These are phyloP conservation scores for Ceratobasidium sp. DNA, from an alignment of 1,284 basidiomycete genomes.

Conservation along the genomic window DNA sequence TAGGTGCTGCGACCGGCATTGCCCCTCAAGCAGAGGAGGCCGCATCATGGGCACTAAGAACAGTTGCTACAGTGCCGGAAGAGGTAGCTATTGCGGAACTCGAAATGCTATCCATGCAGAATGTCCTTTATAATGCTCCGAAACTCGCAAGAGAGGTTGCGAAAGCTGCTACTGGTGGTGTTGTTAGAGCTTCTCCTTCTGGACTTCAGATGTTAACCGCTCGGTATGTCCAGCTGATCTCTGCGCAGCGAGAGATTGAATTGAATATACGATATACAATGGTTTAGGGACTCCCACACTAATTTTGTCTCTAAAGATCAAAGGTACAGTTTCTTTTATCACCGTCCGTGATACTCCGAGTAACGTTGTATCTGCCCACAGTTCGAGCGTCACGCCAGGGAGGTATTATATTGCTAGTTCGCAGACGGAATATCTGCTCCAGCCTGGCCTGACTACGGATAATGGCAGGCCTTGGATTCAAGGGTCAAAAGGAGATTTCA, in stretches of 20 bases:
- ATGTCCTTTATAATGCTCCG: conserved; percentile 23
- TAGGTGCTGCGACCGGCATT: conserved; percentile 29
- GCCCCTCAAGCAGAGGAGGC: conserved; percentile 39
- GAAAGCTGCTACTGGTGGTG: conserved; percentile 36
- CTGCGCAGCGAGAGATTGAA: not conserved
- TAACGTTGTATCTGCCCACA: not conserved
- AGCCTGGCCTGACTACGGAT: not conserved
- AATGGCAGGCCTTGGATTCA: not conserved
- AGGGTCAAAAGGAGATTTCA: conserved; percentile 9
- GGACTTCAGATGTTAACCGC: conserved; percentile 1
- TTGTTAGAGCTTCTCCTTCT: conserved; percentile 26
- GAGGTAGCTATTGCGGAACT: conserved; percentile 25
- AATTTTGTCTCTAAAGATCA: not conserved
- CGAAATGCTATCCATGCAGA: conserved; percentile 32
- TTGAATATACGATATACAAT: not conserved
- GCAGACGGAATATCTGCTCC: conserved; percentile 3
- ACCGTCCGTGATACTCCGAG: not conserved
- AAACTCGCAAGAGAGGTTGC: conserved; percentile 18
- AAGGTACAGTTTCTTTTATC: not conserved
- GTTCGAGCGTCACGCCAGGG: conserved; percentile 19
- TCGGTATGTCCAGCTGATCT: not conserved
- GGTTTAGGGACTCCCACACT: not conserved
- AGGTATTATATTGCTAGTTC: conserved; percentile 28
- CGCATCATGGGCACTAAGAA: not conserved
- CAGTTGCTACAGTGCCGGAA: conserved; percentile 22